Evolutionary conservation across 2,329 filamentous ascomycete genomes (phyloP), one percentile per base, ranked within the genome.

Genomic region (Trichoderma brevicompactum): DNA sequence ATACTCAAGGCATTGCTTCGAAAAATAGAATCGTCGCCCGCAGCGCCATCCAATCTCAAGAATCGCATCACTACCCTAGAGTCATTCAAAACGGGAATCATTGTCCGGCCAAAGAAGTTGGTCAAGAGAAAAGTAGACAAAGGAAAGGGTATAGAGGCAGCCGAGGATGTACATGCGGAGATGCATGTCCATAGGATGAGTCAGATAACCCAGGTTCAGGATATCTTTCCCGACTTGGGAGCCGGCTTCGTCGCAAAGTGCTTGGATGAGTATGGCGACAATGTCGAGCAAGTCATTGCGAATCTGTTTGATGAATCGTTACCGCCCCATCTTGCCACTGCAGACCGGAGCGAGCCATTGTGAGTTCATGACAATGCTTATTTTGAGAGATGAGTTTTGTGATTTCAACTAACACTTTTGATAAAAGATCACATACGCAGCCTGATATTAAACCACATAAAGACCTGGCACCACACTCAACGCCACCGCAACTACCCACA

Each of bases 141-240:
- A 75, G 89, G 89, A 38, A 93, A 92, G 73, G 81, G 78, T 2
- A 74, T 77, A 12, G 78, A 77, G 65, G 73, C 76, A 3, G 73
- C 72, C 5, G 74, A 76, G 7, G 79, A 83, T 6, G 68, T 73
- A 7, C 72, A 78, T 6, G 76, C 75, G 2, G 81, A 85, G 49
- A 80, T 94, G 40, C 92, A 95, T 72, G 80, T 94, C 23, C 92
- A 97, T 76, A 88, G 84, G 48, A 90, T 96, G 86, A 94, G 90
- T 71, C 86, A 94, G 55, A 87, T 98, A 59, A 90, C 90, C 0
- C 92, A 96, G 75, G 84, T 99, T n/a, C 93, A 97, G 74, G 94
- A 99, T 73, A 82, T 98, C 0, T 97, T 98, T 73, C 92, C 94
- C 0, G 87, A 96, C 68, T 81, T 98, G 9, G 93, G 94, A 5